Evolutionary conservation across 2,329 filamentous ascomycete species (phyloP).

Genomic region (Phoma sp.): DNA sequence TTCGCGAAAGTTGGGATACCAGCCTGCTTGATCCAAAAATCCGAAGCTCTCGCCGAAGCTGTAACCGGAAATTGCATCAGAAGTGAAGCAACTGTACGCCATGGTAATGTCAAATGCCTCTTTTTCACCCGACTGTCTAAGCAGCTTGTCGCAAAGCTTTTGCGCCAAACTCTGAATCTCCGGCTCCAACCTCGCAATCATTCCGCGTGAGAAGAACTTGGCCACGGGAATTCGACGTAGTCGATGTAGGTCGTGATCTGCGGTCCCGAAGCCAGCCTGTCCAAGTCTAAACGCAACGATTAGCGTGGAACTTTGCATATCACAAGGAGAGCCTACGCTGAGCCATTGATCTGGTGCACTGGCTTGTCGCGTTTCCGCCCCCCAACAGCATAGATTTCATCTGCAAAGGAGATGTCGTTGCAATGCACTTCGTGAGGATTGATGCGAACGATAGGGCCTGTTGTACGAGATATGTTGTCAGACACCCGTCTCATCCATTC

Average conservation of each 20-base stretch:
- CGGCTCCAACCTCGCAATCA: slow-evolving; percentile 33
- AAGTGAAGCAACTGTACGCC: slow-evolving; percentile 37
- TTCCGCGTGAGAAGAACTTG: slow-evolving; percentile 46
- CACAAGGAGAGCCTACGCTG: slow-evolving; percentile 22
- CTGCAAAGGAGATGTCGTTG: slow-evolving; percentile 37
- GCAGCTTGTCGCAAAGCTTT: slow-evolving; percentile 35
- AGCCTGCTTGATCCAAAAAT: slow-evolving; percentile 32
- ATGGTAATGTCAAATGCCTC: slow-evolving; percentile 32
- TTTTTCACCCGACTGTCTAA: slow-evolving; percentile 24
- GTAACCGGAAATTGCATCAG: slow-evolving; percentile 32
- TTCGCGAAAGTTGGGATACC: slow-evolving; percentile 36
- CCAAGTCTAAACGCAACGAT: slow-evolving; percentile 21
- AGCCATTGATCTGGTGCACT: slow-evolving; percentile 35
- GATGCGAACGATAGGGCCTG: slow-evolving; percentile 44
- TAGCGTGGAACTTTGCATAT: background rate
- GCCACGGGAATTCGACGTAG: slow-evolving; percentile 39
- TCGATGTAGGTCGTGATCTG: slow-evolving; percentile 42
- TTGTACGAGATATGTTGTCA: background rate
- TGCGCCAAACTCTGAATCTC: slow-evolving; percentile 27
- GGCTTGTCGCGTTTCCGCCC: slow-evolving; percentile 35
- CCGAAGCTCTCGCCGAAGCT: slow-evolving; percentile 34
- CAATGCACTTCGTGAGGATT: slow-evolving; percentile 43
- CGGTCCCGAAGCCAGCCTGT: slow-evolving; percentile 30
- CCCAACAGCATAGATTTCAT: slow-evolving; percentile 39
- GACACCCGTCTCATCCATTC: background rate